A percentile compares a stretch with the other conserved stretches of the same genome.
Conservation (phyloP, 768 basidiomycete species). For the Amanita muscaria region DNA sequence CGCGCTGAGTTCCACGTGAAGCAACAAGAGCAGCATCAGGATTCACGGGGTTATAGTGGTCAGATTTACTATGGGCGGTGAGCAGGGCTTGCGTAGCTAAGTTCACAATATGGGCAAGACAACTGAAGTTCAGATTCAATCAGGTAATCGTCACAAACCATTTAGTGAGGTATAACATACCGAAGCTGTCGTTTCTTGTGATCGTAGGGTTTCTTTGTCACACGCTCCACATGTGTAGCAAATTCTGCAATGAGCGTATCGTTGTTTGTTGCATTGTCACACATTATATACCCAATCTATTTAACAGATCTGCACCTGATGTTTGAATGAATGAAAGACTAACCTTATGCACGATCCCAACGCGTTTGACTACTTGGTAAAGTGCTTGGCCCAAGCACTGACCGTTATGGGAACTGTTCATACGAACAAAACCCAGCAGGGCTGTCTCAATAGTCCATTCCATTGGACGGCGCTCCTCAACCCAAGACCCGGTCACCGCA, state of each 20-base stretch:
- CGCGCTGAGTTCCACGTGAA: slow-evolving; percentile 10
- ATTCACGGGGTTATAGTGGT: slow-evolving; percentile 16
- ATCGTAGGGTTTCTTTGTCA: too few species aligned
- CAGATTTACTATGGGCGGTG: slow-evolving; percentile 16
- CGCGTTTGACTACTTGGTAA: slow-evolving; percentile 19
- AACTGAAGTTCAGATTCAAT: too few species aligned
- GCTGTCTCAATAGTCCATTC: slow-evolving; percentile 21
- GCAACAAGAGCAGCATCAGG: slow-evolving; percentile 12
- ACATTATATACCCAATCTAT: too few species aligned
- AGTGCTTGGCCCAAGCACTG: slow-evolving; percentile 23
- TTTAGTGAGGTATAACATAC: too few species aligned
- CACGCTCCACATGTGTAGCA: too few species aligned
- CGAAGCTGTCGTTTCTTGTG: too few species aligned
- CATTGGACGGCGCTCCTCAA: slow-evolving; percentile 19
- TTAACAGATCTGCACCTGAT: too few species aligned
- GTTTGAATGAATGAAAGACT: slow-evolving; percentile 7
- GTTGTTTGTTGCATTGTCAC: too few species aligned
- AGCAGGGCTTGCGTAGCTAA: slow-evolving; percentile 24
- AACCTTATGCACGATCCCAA: slow-evolving; percentile 25
- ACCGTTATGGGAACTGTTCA: slow-evolving; percentile 30
- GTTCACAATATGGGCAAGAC: slow-evolving; percentile 26
- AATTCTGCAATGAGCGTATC: too few species aligned
- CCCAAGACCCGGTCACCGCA: slow-evolving; percentile 31
- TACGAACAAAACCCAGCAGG: slow-evolving; percentile 25
- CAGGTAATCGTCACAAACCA: too few species aligned